Evolutionary conservation across 1,284 basidiomycete genomes (phyloP).

Genomic region (Puccinia horiana): DNA sequence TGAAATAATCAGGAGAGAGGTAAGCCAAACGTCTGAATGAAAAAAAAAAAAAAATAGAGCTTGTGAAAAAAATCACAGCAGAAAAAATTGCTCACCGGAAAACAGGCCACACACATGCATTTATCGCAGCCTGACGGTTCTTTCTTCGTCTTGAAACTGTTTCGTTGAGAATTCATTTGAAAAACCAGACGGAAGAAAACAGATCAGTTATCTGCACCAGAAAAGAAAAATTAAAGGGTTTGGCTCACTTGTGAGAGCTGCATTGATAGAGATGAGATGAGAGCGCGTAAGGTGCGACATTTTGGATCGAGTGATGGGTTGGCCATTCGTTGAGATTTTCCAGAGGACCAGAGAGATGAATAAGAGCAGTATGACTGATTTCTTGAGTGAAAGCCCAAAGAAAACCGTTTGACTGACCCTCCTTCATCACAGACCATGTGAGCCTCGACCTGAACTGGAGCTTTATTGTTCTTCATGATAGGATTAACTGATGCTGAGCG

Average conservation of each 20-base stretch:
- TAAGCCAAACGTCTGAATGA: not conserved
- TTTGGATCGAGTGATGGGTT: not conserved
- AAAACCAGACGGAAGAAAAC: not conserved
- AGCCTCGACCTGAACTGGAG: slow-evolving; percentile 6
- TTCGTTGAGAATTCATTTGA: not conserved
- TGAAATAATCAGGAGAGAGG: not conserved
- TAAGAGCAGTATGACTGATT: not conserved
- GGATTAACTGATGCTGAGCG: too few species aligned
- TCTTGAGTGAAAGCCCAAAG: not conserved
- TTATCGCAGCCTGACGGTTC: slow-evolving; percentile 23
- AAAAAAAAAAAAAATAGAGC: slow-evolving; percentile 11
- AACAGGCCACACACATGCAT: slow-evolving; percentile 33
- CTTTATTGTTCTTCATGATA: slow-evolving; percentile 30
- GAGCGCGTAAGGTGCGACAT: not conserved
- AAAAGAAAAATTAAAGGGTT: not conserved
- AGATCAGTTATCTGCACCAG: not conserved
- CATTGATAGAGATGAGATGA: not conserved
- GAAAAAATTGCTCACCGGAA: slow-evolving; percentile 24
- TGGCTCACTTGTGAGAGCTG: slow-evolving; percentile 40
- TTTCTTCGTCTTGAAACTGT: slow-evolving; percentile 25
- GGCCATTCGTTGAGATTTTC: not conserved
- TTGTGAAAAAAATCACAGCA: too few species aligned
- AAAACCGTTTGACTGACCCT: slow-evolving; percentile 34
- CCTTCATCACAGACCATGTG: slow-evolving; percentile 49
- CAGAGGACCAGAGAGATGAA: not conserved